These are phyloP conservation scores for Hypomyces perniciosus DNA, from an alignment of 2,329 filamentous ascomycete species.

Conservation along the genomic window DNA sequence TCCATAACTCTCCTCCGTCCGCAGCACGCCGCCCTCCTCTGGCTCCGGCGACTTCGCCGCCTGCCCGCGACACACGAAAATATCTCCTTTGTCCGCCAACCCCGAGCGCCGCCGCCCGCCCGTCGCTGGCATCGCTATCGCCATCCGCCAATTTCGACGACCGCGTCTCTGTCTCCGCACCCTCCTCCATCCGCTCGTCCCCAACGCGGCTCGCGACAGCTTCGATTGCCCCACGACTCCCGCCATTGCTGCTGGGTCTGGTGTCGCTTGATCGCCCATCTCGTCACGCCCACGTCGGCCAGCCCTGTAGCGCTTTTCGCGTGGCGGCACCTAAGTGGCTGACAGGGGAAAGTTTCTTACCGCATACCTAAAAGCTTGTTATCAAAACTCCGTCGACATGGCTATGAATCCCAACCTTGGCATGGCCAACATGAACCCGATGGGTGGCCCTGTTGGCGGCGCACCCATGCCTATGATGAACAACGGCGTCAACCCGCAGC, in stretches of 20 bases:
- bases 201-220: conserved; percentile 10
- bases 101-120: conserved; percentile 4
- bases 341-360: conserved; percentile 16
- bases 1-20: background rate
- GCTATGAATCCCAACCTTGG: conserved; percentile 55
- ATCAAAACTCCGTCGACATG: conserved; percentile 16
- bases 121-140: conserved; percentile 4
- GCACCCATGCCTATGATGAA: conserved; percentile 61
- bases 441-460: conserved; percentile 61
- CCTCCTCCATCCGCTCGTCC: background rate
- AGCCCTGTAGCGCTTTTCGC: conserved; percentile 27
- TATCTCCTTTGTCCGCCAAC: conserved; percentile 1
- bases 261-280: conserved; percentile 14
- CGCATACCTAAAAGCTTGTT: conserved; percentile 16
- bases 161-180: conserved; percentile 6
- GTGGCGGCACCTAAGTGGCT: conserved; percentile 30
- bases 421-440: conserved; percentile 65
- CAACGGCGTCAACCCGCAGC: conserved; percentile 40
- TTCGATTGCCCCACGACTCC: background rate
- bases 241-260: background rate
- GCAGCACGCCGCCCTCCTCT: background rate
- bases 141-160: background rate
- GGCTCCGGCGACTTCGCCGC: conserved; percentile 3
- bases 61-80: conserved; percentile 7
- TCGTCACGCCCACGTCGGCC: conserved; percentile 29